Evolutionary conservation across 176 grass and related monocot genomes (phyloP).

Genomic region (Poa annua): DNA sequence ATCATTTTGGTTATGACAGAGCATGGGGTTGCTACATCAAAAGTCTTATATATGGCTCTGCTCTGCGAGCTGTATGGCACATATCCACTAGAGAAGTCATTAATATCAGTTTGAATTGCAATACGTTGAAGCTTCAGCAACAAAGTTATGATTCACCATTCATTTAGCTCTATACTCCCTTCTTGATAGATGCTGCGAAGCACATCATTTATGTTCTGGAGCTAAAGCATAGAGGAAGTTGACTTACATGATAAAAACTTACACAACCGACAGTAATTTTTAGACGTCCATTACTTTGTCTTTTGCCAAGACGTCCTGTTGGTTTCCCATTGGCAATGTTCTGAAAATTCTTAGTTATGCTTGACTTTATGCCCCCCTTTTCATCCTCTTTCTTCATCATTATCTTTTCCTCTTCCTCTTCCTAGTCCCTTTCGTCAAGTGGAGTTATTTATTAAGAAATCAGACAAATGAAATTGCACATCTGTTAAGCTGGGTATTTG

Average conservation of each 20-base stretch:
- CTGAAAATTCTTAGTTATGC: slow-evolving; percentile 49
- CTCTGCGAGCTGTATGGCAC: slow-evolving; percentile 23
- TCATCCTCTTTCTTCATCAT: slow-evolving; percentile 2
- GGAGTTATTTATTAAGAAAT: slow-evolving; percentile 45
- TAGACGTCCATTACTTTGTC: background rate
- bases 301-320: slow-evolving; percentile 14
- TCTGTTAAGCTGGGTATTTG: slow-evolving; percentile 41
- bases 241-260: slow-evolving; percentile 24
- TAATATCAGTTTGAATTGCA: slow-evolving; percentile 12
- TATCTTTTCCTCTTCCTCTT: slow-evolving; percentile 16
- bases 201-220: slow-evolving; percentile 14
- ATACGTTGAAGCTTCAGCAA: slow-evolving; percentile 20
- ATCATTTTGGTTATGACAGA: slow-evolving; percentile 27
- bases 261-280: slow-evolving; percentile 19
- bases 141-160: slow-evolving; percentile 15
- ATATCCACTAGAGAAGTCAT: slow-evolving; percentile 18
- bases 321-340: slow-evolving; percentile 32
- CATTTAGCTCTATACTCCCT: slow-evolving; percentile 22
- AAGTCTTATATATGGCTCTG: slow-evolving; percentile 1
- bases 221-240: slow-evolving; percentile 5
- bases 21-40: slow-evolving; percentile 3
- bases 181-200: slow-evolving; percentile 24
- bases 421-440: slow-evolving; percentile 26
- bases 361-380: slow-evolving; percentile 40
- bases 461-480: slow-evolving; percentile 13